Evolutionary conservation across 148 eudicot species (phyloP), one percentile per base, ranked within the genome.

Genomic region (Rhododendron vialii): DNA sequence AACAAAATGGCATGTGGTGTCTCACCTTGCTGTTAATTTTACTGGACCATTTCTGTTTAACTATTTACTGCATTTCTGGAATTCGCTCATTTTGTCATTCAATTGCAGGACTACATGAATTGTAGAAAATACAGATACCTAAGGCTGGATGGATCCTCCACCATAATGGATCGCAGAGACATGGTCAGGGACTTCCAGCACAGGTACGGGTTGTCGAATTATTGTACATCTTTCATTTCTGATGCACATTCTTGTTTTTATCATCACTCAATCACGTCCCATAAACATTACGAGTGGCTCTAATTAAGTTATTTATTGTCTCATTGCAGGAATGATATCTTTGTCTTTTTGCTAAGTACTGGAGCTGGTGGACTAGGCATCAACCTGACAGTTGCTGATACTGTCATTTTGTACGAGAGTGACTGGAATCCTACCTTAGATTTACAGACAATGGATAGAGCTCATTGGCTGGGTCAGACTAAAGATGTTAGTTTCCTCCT

Each of bases 351-450:
- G 91, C 92, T 97, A 83, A 95, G 99, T 90, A 97, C 99, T 65
- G 93, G 99, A 88, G 99, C 98, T 81, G 98, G 99, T 80, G 98
- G 99, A 38, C 93, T 97, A 82, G 99, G 98, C 84, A 97, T 97
- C 88, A 97, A 97, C 88, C 89, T 97, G 89, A 97, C 98, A 30
- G 98, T 98, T 90, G 99, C 98, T 67, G 99, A 95, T 90, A 96
- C 99, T 57, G 99, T 96, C 82, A 96, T 96, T 88, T 96, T 96
- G 83, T 96, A 96, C 81, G 99, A 97, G 91, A 97, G 98, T 90
- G 99, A 97, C 88, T 97, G 99, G 99, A 97, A 97, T 88, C 99
- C 99, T 63, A 95, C 98, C 24, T 88, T 95, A 90, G 99, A 97
- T 93, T 90, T 97, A 90, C 99, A 97, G 82, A 98, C 99, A 48